phyloP scores from a whole-genome alignment of 495 filamentous ascomycete species.

The Massariosphaeria phaeospora region DNA sequence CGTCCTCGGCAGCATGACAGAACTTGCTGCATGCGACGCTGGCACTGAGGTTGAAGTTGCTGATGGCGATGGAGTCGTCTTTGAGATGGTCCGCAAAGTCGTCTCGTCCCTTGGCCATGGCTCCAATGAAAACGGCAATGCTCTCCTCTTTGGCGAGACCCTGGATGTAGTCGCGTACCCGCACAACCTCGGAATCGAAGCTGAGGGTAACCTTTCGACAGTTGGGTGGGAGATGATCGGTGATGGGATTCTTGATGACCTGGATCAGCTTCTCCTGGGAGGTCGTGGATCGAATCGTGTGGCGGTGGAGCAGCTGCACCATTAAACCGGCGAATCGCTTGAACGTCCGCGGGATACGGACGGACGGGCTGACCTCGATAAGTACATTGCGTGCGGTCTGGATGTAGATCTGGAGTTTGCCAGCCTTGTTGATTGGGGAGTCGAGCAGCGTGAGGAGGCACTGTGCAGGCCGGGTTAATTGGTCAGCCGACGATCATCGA shows the following conservation, averaged over 20 bases:
- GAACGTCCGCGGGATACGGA: conserved; percentile 95
- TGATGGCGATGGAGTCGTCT: conserved; percentile 96
- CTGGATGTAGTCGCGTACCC: conserved; percentile 82
- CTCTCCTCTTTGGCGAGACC: conserved; percentile 75
- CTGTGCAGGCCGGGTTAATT: conserved; percentile 47
- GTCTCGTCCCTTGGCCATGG: conserved; percentile 94
- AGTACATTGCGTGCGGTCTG: conserved; percentile 93
- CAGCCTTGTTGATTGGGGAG: conserved; percentile 97
- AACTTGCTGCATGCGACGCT: conserved; percentile 99
- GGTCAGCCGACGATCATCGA: conserved; percentile 13
- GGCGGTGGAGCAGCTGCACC: conserved; percentile 96
- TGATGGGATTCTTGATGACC: conserved; percentile 96
- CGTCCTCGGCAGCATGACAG: conserved; percentile 95
- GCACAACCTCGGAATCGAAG: conserved; percentile 82
- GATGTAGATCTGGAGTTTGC: conserved; percentile 95
- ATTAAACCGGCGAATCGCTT: conserved; percentile 98
- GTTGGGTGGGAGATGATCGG: conserved; percentile 91
- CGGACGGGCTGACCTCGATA: conserved; percentile 94
- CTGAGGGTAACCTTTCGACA: conserved; percentile 96
- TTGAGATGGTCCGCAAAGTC: conserved; percentile 93
- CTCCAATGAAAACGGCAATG: conserved; percentile 94
- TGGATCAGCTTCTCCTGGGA: conserved; percentile 96
- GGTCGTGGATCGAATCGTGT: conserved; percentile 90
- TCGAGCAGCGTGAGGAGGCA: conserved; percentile 96
- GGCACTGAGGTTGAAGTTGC: conserved; percentile 92